These are phyloP conservation scores for Hylodesmum podocarpum DNA, from an alignment of 306 rosid genomes.

Conservation along the genomic window DNA sequence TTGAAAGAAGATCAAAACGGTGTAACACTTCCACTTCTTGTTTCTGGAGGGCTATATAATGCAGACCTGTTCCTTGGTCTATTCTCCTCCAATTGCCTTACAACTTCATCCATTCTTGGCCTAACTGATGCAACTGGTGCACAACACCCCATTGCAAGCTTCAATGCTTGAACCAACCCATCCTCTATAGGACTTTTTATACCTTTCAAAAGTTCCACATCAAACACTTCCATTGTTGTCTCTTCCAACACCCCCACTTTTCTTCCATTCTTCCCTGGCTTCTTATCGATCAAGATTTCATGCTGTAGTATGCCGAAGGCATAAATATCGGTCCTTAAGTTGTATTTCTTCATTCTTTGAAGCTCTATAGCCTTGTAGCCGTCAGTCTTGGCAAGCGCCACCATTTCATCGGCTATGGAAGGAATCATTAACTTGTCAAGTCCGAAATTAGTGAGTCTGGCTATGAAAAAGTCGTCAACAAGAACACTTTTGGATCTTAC, in stretches of 20 bases:
- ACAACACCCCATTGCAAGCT: slow-evolving; percentile 99
- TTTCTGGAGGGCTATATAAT: slow-evolving; percentile 94
- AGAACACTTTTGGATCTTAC: slow-evolving; percentile 86
- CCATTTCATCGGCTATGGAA: slow-evolving; percentile 81
- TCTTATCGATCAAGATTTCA: slow-evolving; percentile 88
- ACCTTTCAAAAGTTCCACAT: slow-evolving; percentile 84
- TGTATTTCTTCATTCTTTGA: slow-evolving; percentile 93
- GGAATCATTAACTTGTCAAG: slow-evolving; percentile 90
- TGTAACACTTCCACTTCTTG: slow-evolving; percentile 94
- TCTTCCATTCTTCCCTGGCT: slow-evolving; percentile 83
- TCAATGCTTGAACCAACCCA: slow-evolving; percentile 86
- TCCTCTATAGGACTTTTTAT: slow-evolving; percentile 96
- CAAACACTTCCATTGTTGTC: slow-evolving; percentile 94
- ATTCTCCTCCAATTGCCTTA: slow-evolving; percentile 96
- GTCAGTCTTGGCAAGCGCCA: slow-evolving; percentile 71
- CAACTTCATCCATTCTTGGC: slow-evolving; percentile 95
- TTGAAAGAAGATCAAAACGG: slow-evolving; percentile 74
- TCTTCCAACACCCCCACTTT: slow-evolving; percentile 93
- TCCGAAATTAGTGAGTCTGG: slow-evolving; percentile 78
- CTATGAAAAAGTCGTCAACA: slow-evolving; percentile 78
- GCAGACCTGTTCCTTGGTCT: slow-evolving; percentile 98
- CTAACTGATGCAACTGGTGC: slow-evolving; percentile 95
- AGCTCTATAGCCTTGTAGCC: slow-evolving; percentile 97
- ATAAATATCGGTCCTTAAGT: slow-evolving; percentile 81
- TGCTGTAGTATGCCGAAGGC: slow-evolving; percentile 84